Base-by-base conservation (phyloP, 179 eudicot species). In the Drosera spatulata region DNA sequence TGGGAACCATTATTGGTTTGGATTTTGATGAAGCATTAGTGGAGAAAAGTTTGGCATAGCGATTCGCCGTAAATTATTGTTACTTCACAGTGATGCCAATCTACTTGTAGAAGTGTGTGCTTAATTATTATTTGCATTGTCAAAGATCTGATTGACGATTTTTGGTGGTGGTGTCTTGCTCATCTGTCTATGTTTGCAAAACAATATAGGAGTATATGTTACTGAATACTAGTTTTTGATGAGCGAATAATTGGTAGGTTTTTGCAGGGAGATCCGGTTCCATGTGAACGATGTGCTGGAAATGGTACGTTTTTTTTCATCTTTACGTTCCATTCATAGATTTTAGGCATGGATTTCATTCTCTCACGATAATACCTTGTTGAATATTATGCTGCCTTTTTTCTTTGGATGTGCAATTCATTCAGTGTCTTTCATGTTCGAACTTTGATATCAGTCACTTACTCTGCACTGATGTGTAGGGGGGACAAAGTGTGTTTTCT, bases 261-360 rank as follows among this genome's bases (percentile, higher is more conserved):
- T 66, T 72, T 82, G 78, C 77, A 91, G 98, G 98, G 98, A 58
- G 98, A 91, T 79, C 98, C 98, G 59, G 93, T 88, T 61, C 87
- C 98, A 39, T 91, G 98, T 77, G 89, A 84, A 14, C 83, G 85
- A 59, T 91, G 98, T 69, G 96, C 85, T 58, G 98, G 96, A 51
- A 91, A 91, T 66, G 98, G 98, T 91, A 79, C 49, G 71, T 15
- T 0, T 53, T 54, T 54, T 56, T 47, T 42, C 49, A 15, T 39
- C 15, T 50, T 15, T n/a, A 10, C 43, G 42, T 14, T 50, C 33
- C 4, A 14, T 22, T 33, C 7, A 7, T 2, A 53, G 8, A 7
- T 39, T 7, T 39, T 46, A 40, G 44, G 40, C 43, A 2, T 3
- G 33, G 33, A 22, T 22, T 22, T 22, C 33, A 22, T 22, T 22